These are phyloP conservation scores for Ochromonas danica DNA, from an alignment of 108 stramenopile species.

Conservation along the genomic window DNA sequence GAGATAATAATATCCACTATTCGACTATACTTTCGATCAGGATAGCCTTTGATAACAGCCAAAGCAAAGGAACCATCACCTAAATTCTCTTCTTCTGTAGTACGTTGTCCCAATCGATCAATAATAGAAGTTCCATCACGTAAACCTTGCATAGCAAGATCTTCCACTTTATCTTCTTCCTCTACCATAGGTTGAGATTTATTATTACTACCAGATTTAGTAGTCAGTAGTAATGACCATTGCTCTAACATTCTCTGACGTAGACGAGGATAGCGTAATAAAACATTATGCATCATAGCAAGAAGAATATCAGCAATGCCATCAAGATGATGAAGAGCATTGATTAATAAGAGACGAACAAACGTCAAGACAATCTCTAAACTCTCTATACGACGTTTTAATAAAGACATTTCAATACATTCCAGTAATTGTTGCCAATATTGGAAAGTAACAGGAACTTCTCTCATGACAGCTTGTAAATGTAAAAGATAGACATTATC, in stretches of 20 bases:
- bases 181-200: background rate
- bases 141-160: background rate
- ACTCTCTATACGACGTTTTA: background rate
- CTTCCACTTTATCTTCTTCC: background rate
- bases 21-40: too few relatives aligned
- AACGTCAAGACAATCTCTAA: background rate
- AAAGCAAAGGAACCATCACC: too few relatives aligned
- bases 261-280: constrained; percentile 26
- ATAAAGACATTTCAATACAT: constrained; percentile 11
- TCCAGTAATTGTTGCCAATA: background rate
- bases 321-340: background rate
- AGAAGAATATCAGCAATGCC: background rate
- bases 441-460: background rate
- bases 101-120: too few relatives aligned
- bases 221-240: background rate
- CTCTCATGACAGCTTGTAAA: constrained; percentile 7
- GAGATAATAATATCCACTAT: too few relatives aligned
- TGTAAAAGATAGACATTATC: background rate
- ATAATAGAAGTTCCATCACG: background rate
- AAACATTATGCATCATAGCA: constrained; percentile 1
- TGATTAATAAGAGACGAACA: background rate
- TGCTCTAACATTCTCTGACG: background rate
- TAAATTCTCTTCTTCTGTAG: too few relatives aligned
- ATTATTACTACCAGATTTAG: background rate
- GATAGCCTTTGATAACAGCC: too few relatives aligned